Evolutionary conservation across 1,284 basidiomycete genomes (phyloP).

Genomic region (Thecaphora thlaspeos): DNA sequence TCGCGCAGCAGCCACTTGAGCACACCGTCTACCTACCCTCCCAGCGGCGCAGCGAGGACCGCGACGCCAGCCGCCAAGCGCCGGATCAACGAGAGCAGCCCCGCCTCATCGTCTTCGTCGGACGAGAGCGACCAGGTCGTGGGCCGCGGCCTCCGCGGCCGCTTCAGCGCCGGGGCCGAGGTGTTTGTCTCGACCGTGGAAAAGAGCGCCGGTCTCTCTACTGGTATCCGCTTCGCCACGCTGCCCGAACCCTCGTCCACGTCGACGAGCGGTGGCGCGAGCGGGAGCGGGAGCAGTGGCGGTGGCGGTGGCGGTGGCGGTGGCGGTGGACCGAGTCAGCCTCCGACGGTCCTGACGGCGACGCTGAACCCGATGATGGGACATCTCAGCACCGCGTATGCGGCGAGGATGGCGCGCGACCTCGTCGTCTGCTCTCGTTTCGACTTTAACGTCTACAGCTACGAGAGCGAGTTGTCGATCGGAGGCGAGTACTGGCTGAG

Average conservation of each 20-base stretch:
- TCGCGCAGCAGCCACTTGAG: too few relatives aligned
- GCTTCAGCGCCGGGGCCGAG: slow-evolving; percentile 88
- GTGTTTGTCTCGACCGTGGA: slow-evolving; percentile 90
- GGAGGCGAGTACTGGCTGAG: slow-evolving; percentile 60
- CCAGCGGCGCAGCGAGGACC: too few relatives aligned
- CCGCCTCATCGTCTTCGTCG: slow-evolving; percentile 66
- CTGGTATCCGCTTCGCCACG: slow-evolving; percentile 87
- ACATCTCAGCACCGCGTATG: slow-evolving; percentile 86
- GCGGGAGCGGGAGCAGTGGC: too few relatives aligned
- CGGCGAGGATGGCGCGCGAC: slow-evolving; percentile 79
- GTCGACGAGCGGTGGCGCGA: background rate
- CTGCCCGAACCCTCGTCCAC: slow-evolving; percentile 67
- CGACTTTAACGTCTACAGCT: slow-evolving; percentile 95
- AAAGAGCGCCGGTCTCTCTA: slow-evolving; percentile 88
- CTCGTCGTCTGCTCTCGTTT: slow-evolving; percentile 87
- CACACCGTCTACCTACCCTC: too few relatives aligned
- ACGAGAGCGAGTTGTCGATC: slow-evolving; percentile 90
- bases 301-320: too few relatives aligned
- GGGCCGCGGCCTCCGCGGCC: slow-evolving; percentile 76
- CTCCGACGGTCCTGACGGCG: slow-evolving; percentile 89
- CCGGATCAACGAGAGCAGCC: slow-evolving; percentile 2
- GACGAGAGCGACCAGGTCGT: slow-evolving; percentile 62
- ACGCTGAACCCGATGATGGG: slow-evolving; percentile 96
- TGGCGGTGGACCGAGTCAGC: slow-evolving; percentile 58
- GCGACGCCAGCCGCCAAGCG: too few relatives aligned